phyloP scores from a whole-genome alignment of 1,139 yeast genomes.

The Pichia sp. region DNA sequence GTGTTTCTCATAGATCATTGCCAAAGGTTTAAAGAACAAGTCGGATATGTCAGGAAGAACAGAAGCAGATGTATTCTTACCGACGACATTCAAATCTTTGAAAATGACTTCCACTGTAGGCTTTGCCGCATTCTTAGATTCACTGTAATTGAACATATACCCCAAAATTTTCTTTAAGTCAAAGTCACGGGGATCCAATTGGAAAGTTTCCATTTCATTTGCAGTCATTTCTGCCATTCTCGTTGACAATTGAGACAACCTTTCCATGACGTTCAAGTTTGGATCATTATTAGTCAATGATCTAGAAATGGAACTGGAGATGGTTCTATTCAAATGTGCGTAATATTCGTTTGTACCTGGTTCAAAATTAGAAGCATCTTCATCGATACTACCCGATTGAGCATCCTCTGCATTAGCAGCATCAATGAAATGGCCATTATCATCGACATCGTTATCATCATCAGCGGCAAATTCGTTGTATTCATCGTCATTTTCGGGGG shows the following conservation, averaged over 20 bases:
- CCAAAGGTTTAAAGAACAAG: conserved; percentile 28
- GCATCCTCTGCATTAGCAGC: no score
- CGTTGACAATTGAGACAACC: conserved; percentile 22
- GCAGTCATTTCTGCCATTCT: conserved; percentile 21
- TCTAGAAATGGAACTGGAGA: conserved; percentile 7
- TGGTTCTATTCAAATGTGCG: conserved; percentile 4
- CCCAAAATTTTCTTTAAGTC: conserved; percentile 30
- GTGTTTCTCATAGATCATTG: conserved; percentile 23
- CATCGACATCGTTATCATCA: no score
- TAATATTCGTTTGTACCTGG: conserved; percentile 9
- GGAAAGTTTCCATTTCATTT: conserved; percentile 21
- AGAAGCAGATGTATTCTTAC: conserved; percentile 38
- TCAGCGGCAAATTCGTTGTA: no score
- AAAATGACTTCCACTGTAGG: conserved; percentile 42
- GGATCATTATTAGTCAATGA: conserved; percentile 7
- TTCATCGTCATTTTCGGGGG: no score
- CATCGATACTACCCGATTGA: no score
- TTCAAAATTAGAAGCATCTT: no score
- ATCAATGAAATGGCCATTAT: no score
- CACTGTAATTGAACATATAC: conserved; percentile 25
- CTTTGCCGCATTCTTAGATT: conserved; percentile 37
- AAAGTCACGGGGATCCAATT: conserved; percentile 24
- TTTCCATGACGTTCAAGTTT: conserved; percentile 19
- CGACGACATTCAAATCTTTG: conserved; percentile 18
- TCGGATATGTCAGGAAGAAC: conserved; percentile 40